Percentiles rank a stretch among this genome's conserved stretches.
These are phyloP conservation scores for Suillus discolor DNA, from an alignment of 768 basidiomycete genomes.

Conservation along the genomic window DNA sequence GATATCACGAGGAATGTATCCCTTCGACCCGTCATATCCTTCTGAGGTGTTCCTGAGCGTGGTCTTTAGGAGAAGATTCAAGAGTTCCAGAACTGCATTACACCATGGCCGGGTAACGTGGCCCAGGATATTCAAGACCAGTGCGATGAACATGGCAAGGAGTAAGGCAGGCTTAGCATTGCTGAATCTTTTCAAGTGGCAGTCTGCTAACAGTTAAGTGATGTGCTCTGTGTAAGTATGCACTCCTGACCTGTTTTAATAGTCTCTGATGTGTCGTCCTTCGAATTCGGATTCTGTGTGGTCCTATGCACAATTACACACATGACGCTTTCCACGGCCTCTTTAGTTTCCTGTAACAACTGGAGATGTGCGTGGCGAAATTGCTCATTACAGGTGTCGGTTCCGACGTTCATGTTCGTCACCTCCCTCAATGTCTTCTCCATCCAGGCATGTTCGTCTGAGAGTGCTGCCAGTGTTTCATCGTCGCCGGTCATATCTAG, in stretches of 20 bases:
- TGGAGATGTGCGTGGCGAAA: not conserved
- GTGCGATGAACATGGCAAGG: not conserved
- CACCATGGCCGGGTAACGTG: too few species aligned
- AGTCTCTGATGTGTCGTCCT: not conserved
- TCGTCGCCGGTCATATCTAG: not conserved
- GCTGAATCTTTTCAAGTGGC: not conserved
- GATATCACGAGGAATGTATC: too few species aligned
- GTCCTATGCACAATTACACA: not conserved
- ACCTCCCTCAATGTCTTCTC: not conserved
- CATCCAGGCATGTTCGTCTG: not conserved
- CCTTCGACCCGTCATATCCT: too few species aligned
- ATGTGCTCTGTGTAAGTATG: not conserved
- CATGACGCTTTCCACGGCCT: not conserved
- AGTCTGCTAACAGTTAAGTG: not conserved
- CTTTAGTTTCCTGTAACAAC: not conserved
- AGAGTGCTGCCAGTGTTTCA: not conserved
- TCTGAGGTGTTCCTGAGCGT: too few species aligned
- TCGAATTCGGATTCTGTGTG: not conserved
- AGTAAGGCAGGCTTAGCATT: not conserved
- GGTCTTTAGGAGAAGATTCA: too few species aligned
- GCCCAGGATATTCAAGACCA: constrained; percentile 1
- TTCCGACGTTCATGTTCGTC: not conserved
- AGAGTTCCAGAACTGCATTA: too few species aligned
- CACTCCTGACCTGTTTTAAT: not conserved
- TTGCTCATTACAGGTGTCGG: not conserved